Evolutionary conservation across 208 protist genomes (phyloP).

Genomic region (Zelonia costaricensis): DNA sequence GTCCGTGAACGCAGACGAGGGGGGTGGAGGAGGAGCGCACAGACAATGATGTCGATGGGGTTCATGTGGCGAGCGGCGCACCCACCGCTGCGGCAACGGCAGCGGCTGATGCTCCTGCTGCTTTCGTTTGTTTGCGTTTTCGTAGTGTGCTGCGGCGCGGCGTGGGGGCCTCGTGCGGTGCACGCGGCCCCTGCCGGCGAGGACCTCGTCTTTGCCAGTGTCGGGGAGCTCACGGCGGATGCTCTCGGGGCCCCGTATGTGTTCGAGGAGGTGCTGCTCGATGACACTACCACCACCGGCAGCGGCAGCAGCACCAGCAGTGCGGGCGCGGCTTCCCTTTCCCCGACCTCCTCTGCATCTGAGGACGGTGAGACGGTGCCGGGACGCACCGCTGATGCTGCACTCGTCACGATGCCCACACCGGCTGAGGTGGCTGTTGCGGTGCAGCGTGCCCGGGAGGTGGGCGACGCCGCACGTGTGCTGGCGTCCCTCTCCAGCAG

Average conservation of each 20-base stretch:
- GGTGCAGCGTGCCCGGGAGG: constrained; percentile 6
- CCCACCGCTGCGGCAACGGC: too few species aligned
- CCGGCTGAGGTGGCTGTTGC: constrained; percentile 6
- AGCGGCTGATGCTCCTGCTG: too few species aligned
- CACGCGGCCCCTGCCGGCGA: not conserved
- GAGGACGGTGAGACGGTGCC: too few species aligned
- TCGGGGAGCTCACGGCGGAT: constrained; percentile 16
- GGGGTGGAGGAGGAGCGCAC: too few species aligned
- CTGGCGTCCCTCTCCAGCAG: not conserved
- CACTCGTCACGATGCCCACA: not conserved
- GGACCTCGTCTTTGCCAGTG: constrained; percentile 9
- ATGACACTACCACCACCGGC: too few species aligned
- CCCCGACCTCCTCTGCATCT: too few species aligned
- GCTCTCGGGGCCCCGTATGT: constrained; percentile 9
- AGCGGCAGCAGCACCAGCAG: too few species aligned
- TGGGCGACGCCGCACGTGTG: not conserved
- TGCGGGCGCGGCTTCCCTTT: too few species aligned
- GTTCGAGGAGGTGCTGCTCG: not conserved
- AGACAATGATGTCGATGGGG: too few species aligned
- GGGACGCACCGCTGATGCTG: too few species aligned
- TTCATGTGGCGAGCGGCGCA: too few species aligned
- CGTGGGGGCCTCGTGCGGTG: not conserved
- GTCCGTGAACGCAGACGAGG: too few species aligned
- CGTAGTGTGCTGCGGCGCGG: not conserved
- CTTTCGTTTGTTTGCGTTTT: not conserved